These are phyloP conservation scores for Acorus gramineus DNA, from an alignment of 106 monocot species.

Conservation along the genomic window DNA sequence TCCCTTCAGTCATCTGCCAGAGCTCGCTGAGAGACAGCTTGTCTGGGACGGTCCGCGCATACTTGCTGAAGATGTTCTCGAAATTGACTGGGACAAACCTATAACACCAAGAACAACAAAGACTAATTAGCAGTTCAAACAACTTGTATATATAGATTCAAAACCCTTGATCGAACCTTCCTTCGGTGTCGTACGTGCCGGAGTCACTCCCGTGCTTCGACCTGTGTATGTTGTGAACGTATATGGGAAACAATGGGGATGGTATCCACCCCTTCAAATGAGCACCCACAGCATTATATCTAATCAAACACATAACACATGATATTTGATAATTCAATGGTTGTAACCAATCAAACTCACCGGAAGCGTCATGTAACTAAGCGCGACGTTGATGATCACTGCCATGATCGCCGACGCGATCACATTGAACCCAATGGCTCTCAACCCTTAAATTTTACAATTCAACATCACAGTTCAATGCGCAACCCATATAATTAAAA, in stretches of 20 bases:
- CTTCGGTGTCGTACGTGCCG: slow-evolving; percentile 69
- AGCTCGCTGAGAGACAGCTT: slow-evolving; percentile 49
- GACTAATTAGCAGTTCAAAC: background rate
- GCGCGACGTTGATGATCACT: slow-evolving; percentile 32
- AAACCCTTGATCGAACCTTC: slow-evolving; percentile 30
- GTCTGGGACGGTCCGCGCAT: slow-evolving; percentile 39
- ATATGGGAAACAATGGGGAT: slow-evolving; percentile 53
- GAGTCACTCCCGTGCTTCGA: slow-evolving; percentile 79
- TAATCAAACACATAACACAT: too few relatives aligned
- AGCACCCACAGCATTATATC: too few relatives aligned
- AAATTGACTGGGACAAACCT: slow-evolving; percentile 61
- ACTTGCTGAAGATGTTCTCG: slow-evolving; percentile 79
- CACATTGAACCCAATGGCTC: slow-evolving; percentile 73
- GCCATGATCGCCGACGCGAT: slow-evolving; percentile 44
- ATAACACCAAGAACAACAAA: slow-evolving; percentile 1
- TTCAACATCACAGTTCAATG: background rate
- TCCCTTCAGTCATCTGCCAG: slow-evolving; percentile 70
- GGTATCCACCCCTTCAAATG: slow-evolving; percentile 47
- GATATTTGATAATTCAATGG: too few relatives aligned
- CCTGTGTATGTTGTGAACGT: slow-evolving; percentile 65
- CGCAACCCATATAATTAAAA: background rate
- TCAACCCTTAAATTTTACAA: slow-evolving; percentile 24
- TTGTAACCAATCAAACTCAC: slow-evolving; percentile 20
- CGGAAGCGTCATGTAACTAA: slow-evolving; percentile 64
- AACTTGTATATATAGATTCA: background rate